Evolutionary conservation across 208 protist species (phyloP).

Genomic region (Herpetomonas tarakana): DNA sequence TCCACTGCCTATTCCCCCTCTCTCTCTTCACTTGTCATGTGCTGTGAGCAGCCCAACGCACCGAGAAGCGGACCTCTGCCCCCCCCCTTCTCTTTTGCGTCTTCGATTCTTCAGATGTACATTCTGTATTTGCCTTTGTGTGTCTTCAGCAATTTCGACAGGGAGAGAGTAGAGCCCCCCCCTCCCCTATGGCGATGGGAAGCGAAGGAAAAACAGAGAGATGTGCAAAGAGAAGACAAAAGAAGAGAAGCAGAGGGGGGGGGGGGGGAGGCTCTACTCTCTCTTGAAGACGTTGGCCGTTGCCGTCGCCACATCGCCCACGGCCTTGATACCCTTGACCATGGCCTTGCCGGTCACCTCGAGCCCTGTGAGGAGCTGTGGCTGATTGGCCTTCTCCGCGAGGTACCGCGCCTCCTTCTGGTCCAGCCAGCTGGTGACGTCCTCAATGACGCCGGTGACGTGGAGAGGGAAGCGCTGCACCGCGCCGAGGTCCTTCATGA

Average conservation of each 20-base stretch:
- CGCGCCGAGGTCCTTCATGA: slow-evolving; percentile 47
- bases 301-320: slow-evolving; percentile 51
- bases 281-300: slow-evolving; percentile 43
- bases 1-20: no score
- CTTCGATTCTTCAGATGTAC: no score
- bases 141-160: no score
- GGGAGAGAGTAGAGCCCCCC: no score
- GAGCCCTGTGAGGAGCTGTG: slow-evolving; percentile 51
- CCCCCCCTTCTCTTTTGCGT: no score
- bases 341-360: slow-evolving; percentile 64
- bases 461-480: slow-evolving; percentile 72
- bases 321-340: slow-evolving; percentile 62
- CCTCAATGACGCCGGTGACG: slow-evolving; percentile 38
- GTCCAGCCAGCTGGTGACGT: slow-evolving; percentile 48
- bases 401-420: slow-evolving; percentile 43
- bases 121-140: no score
- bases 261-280: slow-evolving; percentile 3
- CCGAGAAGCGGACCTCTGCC: no score
- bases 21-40: no score
- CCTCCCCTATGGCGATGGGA: no score
- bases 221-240: background rate
- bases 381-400: slow-evolving; percentile 41
- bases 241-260: background rate
- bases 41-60: no score
- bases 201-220: no score